Evolutionary conservation across 2,329 filamentous ascomycete species (phyloP).

Genomic region (Coleophoma cylindrospora): DNA sequence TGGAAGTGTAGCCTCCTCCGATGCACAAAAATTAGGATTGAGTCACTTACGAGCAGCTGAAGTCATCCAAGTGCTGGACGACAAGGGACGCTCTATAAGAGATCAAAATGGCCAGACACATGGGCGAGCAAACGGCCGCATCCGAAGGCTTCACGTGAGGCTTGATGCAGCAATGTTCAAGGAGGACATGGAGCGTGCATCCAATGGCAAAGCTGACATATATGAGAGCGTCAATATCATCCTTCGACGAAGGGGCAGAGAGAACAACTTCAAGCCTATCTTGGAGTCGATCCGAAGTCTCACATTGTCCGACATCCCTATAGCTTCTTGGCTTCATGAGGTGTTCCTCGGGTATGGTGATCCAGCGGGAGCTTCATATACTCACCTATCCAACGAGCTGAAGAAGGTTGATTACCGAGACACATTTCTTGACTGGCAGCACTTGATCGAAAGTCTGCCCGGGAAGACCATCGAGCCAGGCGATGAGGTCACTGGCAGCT

Average conservation of each 20-base stretch:
- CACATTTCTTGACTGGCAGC: slow-evolving; percentile 93
- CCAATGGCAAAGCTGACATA: slow-evolving; percentile 67
- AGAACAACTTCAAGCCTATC: slow-evolving; percentile 96
- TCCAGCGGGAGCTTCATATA: slow-evolving; percentile 81
- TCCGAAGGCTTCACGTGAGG: slow-evolving; percentile 71
- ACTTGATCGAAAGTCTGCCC: slow-evolving; percentile 85
- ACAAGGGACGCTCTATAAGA: slow-evolving; percentile 70
- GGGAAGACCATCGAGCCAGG: slow-evolving; percentile 79
- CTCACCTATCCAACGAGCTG: slow-evolving; percentile 71
- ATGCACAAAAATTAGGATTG: slow-evolving; percentile 61
- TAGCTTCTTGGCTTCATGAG: slow-evolving; percentile 91
- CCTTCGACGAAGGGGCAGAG: slow-evolving; percentile 74
- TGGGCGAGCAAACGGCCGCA: slow-evolving; percentile 53
- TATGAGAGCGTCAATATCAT: slow-evolving; percentile 85
- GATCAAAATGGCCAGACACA: slow-evolving; percentile 59
- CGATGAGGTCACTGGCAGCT: slow-evolving; percentile 65
- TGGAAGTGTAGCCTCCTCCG: slow-evolving; percentile 40
- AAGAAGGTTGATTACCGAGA: slow-evolving; percentile 84
- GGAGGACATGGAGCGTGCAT: slow-evolving; percentile 62
- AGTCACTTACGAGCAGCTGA: slow-evolving; percentile 74
- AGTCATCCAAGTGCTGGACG: slow-evolving; percentile 79
- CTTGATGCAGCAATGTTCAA: slow-evolving; percentile 77
- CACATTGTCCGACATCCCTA: slow-evolving; percentile 75
- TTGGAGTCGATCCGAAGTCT: slow-evolving; percentile 87
- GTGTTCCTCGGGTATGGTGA: slow-evolving; percentile 98